Percentiles rank a stretch among this genome's conserved stretches.
Conservation (phyloP, 176 grass and related monocot genomes). For the Cymbopogon citratus region DNA sequence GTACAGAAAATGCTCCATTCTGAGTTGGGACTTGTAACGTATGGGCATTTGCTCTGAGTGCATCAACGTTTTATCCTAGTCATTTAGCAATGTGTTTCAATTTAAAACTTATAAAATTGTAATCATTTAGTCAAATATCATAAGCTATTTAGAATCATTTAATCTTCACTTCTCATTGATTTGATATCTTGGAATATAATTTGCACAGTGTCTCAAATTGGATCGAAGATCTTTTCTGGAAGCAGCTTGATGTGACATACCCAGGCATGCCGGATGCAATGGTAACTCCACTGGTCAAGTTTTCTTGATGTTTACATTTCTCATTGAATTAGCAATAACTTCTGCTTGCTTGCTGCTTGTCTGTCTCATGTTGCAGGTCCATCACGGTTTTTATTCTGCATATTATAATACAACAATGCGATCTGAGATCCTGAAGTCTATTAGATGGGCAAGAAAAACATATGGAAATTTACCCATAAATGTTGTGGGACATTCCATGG, state of each 20-base stretch:
- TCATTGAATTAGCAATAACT: conserved; percentile 18
- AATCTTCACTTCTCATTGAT: neutral
- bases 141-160: neutral
- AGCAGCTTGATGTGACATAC: conserved; percentile 91
- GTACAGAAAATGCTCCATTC: conserved; percentile 28
- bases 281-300: conserved; percentile 28
- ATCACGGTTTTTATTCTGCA: conserved; percentile 85
- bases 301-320: conserved; percentile 1
- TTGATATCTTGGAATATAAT: conserved; percentile 5
- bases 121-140: neutral
- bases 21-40: neutral
- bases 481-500: conserved; percentile 89
- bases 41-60: neutral
- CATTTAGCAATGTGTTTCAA: neutral
- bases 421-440: conserved; percentile 47
- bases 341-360: conserved; percentile 3
- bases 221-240: conserved; percentile 97
- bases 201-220: conserved; percentile 68
- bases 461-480: conserved; percentile 61
- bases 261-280: conserved; percentile 92
- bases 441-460: conserved; percentile 51
- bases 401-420: conserved; percentile 79
- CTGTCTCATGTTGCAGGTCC: conserved; percentile 49
- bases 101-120: neutral
- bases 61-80: neutral